Evolutionary conservation across 768 basidiomycete genomes (phyloP), one percentile per base, ranked within the genome.

Genomic region (Tulasnella sp.): DNA sequence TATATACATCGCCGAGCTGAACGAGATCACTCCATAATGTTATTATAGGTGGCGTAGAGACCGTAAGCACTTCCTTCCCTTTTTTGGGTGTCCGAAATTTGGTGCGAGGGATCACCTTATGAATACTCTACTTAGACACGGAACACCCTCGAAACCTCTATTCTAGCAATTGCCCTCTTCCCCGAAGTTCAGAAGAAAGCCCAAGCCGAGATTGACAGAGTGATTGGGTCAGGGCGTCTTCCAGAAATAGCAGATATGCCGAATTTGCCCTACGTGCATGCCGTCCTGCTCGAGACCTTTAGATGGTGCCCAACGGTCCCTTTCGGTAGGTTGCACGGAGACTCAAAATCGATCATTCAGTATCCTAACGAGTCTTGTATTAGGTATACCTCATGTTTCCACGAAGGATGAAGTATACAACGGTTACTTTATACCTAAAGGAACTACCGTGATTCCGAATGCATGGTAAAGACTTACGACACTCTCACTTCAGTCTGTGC

Each of bases 151-250:
- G 52, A 63, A 2, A 71, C 70, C 14, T 69, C 70, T 47, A 17
- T 76, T 29, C 67, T 77, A 34, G 75, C 75, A 9, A 78, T 79
- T 77, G 62, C 75, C 5, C 73, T 77, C 19, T 76, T 75, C 64
- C 79, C 78, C 0, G 76, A 77, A 29, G 39, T 41, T 14, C 67
- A 84, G 73, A 67, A 73, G 7, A 75, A 76, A 32, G 81, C 80
- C 16, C 81, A 83, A 29, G 77, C 77, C 36, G 83, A 84, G 77
- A 78, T 82, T 26, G 75, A 80, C 19, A 62, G 72, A 6, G 75
- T 79, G 29, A 74, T 83, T 12, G 77, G 78, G 1, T 66, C 71
- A 22, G 74, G 76, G 6, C 71, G 77, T 9, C 78, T 83, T 80
- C 63, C 77, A 0, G 69, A 71, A 5, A 69, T 73, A 29, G 72